Evolutionary conservation across 768 basidiomycete species (phyloP).

Genomic region (Pleurotus ostreatus): DNA sequence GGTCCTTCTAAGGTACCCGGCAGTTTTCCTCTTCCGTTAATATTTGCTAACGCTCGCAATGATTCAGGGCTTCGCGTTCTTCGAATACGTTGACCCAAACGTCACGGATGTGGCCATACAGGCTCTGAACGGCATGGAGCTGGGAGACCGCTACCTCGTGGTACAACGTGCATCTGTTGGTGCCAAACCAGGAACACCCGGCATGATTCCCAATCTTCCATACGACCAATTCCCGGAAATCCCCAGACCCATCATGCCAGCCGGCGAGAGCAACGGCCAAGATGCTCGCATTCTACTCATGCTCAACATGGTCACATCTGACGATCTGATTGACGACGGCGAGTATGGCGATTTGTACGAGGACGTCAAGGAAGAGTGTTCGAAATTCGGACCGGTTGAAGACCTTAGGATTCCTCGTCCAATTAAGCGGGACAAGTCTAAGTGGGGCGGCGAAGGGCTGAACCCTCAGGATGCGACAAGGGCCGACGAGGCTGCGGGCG

Average conservation of each 20-base stretch:
- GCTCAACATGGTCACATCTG: conserved; percentile 97
- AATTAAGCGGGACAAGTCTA: conserved; percentile 78
- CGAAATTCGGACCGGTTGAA: conserved; percentile 73
- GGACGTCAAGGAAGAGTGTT: conserved; percentile 90
- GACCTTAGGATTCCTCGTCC: conserved; percentile 89
- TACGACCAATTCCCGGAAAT: conserved; percentile 82
- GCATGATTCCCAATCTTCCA: conserved; percentile 65
- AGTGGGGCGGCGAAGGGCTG: conserved; percentile 67
- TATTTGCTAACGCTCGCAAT: background rate
- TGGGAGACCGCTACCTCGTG: conserved; percentile 92
- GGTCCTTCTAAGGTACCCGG: conserved; percentile 78
- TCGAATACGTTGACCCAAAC: conserved; percentile 88
- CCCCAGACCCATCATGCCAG: conserved; percentile 85
- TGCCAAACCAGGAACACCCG: conserved; percentile 67
- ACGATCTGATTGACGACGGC: conserved; percentile 84
- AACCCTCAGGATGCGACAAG: conserved; percentile 65
- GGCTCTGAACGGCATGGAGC: conserved; percentile 95
- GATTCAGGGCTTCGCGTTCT: conserved; percentile 93
- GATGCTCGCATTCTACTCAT: conserved; percentile 89
- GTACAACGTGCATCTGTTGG: conserved; percentile 97
- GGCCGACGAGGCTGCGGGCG: conserved; percentile 85
- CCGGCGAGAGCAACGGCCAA: conserved; percentile 55
- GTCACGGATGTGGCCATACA: conserved; percentile 96
- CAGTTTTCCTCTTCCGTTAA: background rate
- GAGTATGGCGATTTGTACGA: conserved; percentile 95